Conservation (phyloP, 1,284 basidiomycete genomes). For the Leucoagaricus sp. region DNA sequence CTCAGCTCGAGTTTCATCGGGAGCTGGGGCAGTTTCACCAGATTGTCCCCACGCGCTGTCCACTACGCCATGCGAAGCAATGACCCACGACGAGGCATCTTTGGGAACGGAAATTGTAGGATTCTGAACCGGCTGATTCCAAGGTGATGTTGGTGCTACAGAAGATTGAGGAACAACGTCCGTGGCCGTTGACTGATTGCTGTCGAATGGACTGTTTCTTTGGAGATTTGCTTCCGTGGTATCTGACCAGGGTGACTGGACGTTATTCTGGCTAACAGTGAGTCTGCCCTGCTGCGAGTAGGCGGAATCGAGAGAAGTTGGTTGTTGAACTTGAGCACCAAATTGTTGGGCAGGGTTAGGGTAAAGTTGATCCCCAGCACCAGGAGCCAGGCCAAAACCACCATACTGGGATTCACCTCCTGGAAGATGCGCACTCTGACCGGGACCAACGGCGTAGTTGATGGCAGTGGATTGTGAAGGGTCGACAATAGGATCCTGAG, state of each 20-base stretch:
- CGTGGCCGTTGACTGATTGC: conserved; percentile 30
- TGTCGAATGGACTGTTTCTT: conserved; percentile 46
- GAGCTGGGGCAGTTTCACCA: background rate
- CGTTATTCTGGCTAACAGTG: conserved; percentile 5
- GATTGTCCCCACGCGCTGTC: conserved; percentile 47
- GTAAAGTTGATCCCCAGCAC: background rate
- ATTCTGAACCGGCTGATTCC: conserved; percentile 27
- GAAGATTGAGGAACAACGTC: conserved; percentile 29
- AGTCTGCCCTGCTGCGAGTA: conserved; percentile 1
- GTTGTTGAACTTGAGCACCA: background rate
- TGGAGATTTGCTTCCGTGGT: conserved; percentile 22
- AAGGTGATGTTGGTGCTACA: conserved; percentile 37
- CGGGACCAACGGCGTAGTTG: conserved; percentile 2
- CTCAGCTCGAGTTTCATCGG: background rate
- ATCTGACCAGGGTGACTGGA: conserved; percentile 6
- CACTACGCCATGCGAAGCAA: conserved; percentile 42
- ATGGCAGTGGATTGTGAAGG: background rate
- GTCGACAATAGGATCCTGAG: conserved; percentile 9
- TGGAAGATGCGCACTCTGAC: background rate
- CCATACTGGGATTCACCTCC: conserved; percentile 5
- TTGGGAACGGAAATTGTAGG: conserved; percentile 9
- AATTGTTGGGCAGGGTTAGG: conserved; percentile 1
- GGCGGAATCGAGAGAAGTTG: background rate
- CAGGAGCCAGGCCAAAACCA: conserved; percentile 4
- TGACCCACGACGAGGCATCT: conserved; percentile 46